Base-by-base conservation (phyloP, 179 eudicot genomes). In the Beta lomatogona region DNA sequence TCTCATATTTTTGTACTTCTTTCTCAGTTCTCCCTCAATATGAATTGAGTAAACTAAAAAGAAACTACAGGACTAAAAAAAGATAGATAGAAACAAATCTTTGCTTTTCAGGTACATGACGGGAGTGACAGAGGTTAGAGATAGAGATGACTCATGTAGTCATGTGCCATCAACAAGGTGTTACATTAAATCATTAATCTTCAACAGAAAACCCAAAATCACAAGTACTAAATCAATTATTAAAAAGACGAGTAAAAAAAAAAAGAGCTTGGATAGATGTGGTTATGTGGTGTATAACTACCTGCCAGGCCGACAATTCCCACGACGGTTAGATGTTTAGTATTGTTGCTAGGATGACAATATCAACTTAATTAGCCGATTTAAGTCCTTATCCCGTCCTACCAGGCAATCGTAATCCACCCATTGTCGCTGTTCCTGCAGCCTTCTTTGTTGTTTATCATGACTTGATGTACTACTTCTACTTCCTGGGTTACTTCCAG, bases 221-320 rank as follows among this genome's bases (percentile, higher is more conserved):
- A 5, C 21, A 58, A 58, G 61, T 58, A 19, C 10, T 48, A 6
- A 8, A 0, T 48, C 53, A 48, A 36, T 36, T 36, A n/a, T n/a
- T 36, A 36, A 0, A 36, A 36, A 48, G 53, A 9, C 0, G 53
- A 48, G 53, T 36, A 57, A 64, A 9, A 28, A n/a, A 61, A 9
- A 21, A 9, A n/a, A 7, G 2, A 21, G 9, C 4, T 21, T 9
- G 12, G 7, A 10, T 48, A 11, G 53, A 9, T 7, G 53, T 48
- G 0, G 7, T 66, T 28, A n/a, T n/a, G n/a, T n/a, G n/a, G n/a
- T n/a, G 2, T 41, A 5, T 11, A 54, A 18, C 31, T 66, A 86
- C 86, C 88, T 28, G 78, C 80, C 61, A 84, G 77, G 14, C 86
- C 88, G 6, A 81, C 76, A 71, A 86, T 86, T 60, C 80, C 85